Evolutionary conservation across 2,329 filamentous ascomycete genomes (phyloP), one percentile per base, ranked within the genome.

Genomic region (Aspergillus tamarii): DNA sequence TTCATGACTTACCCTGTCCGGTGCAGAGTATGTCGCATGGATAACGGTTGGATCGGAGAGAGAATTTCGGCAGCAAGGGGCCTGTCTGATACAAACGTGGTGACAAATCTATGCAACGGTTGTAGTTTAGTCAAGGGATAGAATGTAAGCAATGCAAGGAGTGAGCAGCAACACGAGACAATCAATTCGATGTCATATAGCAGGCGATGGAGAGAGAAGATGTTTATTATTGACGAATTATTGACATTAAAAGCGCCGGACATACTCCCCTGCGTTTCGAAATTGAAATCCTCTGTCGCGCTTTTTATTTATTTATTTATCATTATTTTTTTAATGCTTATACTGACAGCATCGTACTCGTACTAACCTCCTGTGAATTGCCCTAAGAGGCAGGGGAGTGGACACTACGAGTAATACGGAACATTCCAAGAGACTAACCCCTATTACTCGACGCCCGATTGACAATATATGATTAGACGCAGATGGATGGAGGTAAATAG

Each of bases 231-330:
- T 8, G 30, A 23, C 23, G 16, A n/a, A 53, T 53, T 4, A 53
- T 11, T 30, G 4, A 21, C 19, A 52, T 52, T 52, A 39, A 43
- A 30, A 48, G 34, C 57, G 10, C 34, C 34, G 23, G 46, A 23
- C 7, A 32, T 28, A 16, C n/a, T 52, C 55, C 60, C 60, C 48
- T 55, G 55, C 60, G 55, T 62, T 58, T 59, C 48, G 52, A 34
- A 57, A 45, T 43, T 46, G 55, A 59, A n/a, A 55, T 53, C 21
- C 26, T 60, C 36, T 23, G 19, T 23, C 21, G 21, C 30, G 34
- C n/a, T 45, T 45, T 36, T 34, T 26, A 4, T 26, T 43, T n/a
- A 9, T 43, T 16, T 36, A 5, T 5, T 2, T 16, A 36, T 36
- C n/a, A n/a, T n/a, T n/a, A n/a, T 26, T 26, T 26, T 4, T 43